These are phyloP conservation scores for Boletus speciosus DNA, from an alignment of 768 basidiomycete species.

Conservation along the genomic window DNA sequence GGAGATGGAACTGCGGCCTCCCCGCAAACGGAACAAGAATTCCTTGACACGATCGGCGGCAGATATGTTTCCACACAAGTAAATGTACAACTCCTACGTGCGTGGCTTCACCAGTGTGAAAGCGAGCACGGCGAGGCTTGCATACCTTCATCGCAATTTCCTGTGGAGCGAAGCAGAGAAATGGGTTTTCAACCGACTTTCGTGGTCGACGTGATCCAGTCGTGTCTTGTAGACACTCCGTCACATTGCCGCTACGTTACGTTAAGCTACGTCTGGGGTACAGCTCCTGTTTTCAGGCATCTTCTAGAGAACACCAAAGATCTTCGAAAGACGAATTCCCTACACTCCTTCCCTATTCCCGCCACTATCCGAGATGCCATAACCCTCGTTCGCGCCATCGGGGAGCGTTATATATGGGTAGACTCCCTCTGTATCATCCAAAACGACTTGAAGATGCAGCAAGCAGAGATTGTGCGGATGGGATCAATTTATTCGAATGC, in stretches of 20 bases:
- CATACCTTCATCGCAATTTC: background rate
- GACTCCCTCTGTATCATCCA: slow-evolving; percentile 11
- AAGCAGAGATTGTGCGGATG: slow-evolving; percentile 21
- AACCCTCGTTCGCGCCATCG: too few relatives aligned
- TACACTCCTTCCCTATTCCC: too few relatives aligned
- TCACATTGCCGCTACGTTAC: slow-evolving; percentile 21
- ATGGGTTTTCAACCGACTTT: slow-evolving; percentile 1
- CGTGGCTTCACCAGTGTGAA: slow-evolving; percentile 16
- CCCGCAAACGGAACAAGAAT: background rate
- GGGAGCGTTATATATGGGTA: too few relatives aligned
- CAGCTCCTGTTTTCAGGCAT: slow-evolving; percentile 6
- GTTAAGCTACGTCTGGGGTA: slow-evolving; percentile 25
- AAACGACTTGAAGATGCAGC: slow-evolving; percentile 13
- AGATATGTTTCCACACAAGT: slow-evolving; percentile 4
- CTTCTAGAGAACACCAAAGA: slow-evolving; percentile 1
- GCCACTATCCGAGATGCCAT: too few relatives aligned
- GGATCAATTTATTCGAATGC: slow-evolving; percentile 16
- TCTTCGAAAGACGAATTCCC: background rate
- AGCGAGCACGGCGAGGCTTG: slow-evolving; percentile 9
- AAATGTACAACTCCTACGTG: slow-evolving; percentile 6
- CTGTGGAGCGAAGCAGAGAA: background rate
- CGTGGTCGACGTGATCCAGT: slow-evolving; percentile 15
- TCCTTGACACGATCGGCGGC: slow-evolving; percentile 4
- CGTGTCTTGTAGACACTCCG: slow-evolving; percentile 18
- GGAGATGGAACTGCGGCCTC: background rate